These are phyloP conservation scores for Chlamydomonas applanata DNA, from an alignment of 139 green algal genomes.

Conservation along the genomic window DNA sequence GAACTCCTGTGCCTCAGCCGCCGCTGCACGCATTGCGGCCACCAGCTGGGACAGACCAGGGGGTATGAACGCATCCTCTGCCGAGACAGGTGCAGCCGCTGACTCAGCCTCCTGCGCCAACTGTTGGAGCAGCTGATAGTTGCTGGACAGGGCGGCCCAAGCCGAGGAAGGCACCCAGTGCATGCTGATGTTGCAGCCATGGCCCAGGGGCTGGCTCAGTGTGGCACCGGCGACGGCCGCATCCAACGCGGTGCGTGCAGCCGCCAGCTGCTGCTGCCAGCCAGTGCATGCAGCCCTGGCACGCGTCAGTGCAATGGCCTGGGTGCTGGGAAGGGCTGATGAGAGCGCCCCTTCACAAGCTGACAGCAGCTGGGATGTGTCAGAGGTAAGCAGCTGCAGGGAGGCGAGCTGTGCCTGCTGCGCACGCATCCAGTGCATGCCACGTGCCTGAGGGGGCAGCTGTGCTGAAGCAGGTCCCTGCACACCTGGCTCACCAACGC, in stretches of 20 bases:
- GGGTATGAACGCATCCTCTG: slow-evolving; percentile 12
- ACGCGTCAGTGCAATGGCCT: background rate
- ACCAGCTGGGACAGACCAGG: slow-evolving; percentile 41
- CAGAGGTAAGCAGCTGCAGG: slow-evolving; percentile 23
- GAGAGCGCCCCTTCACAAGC: slow-evolving; percentile 13
- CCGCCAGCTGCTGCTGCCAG: background rate
- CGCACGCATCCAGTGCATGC: background rate
- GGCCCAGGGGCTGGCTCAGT: background rate
- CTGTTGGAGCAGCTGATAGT: slow-evolving; percentile 11
- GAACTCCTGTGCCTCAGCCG: slow-evolving; percentile 15
- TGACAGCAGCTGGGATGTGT: slow-evolving; percentile 44
- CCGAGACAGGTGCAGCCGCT: background rate
- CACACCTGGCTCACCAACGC: background rate
- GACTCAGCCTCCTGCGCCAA: slow-evolving; percentile 10
- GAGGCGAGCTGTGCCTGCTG: slow-evolving; percentile 31
- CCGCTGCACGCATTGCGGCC: slow-evolving; percentile 21
- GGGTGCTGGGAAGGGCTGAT: background rate
- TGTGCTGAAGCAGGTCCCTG: background rate
- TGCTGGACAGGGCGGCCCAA: background rate
- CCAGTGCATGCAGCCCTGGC: background rate
- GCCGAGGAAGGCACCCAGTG: background rate
- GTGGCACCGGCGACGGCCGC: background rate
- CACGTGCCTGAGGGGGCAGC: background rate
- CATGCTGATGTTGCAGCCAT: background rate
- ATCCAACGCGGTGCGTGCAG: background rate